A percentile compares a stretch with the other conserved stretches of the same genome.
These are phyloP conservation scores for Kodamaea derodonti DNA, from an alignment of 1,139 yeast species.

Conservation along the genomic window DNA sequence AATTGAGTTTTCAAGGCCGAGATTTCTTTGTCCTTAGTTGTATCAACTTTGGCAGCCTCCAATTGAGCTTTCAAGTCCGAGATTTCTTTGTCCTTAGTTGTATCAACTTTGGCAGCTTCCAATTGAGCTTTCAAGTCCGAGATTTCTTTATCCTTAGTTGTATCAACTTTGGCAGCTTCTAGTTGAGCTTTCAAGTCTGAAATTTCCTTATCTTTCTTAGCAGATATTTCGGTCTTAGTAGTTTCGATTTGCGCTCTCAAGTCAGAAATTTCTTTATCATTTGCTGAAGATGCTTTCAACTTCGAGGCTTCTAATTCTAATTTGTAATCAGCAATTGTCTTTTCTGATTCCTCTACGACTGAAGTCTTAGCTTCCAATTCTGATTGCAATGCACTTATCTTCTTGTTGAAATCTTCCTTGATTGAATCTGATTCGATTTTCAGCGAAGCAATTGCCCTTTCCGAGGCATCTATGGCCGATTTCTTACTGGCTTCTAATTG, in stretches of 20 bases:
- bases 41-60: neutral
- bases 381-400: neutral
- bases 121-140: slow-evolving; percentile 2
- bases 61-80: neutral
- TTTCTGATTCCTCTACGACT: neutral
- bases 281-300: neutral
- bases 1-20: slow-evolving; percentile 1
- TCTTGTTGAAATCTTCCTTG: neutral
- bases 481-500: slow-evolving; percentile 1
- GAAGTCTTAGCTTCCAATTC: neutral
- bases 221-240: neutral
- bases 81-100: neutral
- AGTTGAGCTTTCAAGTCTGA: slow-evolving; percentile 2
- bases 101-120: neutral
- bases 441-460: neutral
- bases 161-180: neutral
- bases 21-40: neutral
- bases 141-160: neutral
- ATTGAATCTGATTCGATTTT: neutral
- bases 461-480: neutral
- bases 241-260: slow-evolving; percentile 1
- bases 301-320: neutral
- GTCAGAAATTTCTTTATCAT: neutral
- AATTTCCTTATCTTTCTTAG: neutral
- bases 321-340: neutral